Base-by-base conservation (phyloP, 1,139 yeast species). In the Komagataea norvegica region DNA sequence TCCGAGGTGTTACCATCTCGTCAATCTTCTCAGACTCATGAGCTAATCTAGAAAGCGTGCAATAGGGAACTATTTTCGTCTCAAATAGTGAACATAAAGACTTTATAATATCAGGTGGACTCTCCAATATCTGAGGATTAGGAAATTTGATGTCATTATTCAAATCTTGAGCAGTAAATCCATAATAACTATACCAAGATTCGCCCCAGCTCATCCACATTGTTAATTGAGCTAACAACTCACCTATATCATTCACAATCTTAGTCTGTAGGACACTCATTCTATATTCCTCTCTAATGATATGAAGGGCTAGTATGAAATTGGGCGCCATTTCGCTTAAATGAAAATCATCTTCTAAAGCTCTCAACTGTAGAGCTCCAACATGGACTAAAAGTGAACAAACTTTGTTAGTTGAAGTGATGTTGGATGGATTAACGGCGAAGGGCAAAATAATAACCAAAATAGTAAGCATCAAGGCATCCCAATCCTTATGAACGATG, bases 151-250 rank as follows among this genome's bases (percentile, higher is more conserved):
- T 50, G 0, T 49, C 37, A 7, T 45, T 44, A 35, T 65, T 71
- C 13, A 68, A 35, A 1, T 20, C n/a, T 1, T 29, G 35, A 7
- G 15, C 18, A 3, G 40, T 18, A 8, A 32, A 7, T 0, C 59
- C 64, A 52, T 86, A 85, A 52, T 78, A 79, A 3, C 59, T 55
- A 14, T 61, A 56, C 96, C 96, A 88, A 0, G 55, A 43, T 0
- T 67, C 72, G 4, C 80, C 74, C 96, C 96, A 87, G 2, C 83
- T 79, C 74, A 82, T 75, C 79, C 87, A 75, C 9, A 62, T 46
- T 0, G 81, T 71, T 6, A 84, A 50, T 46, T 80, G 85, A 0
- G 79, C 65, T n/a, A 89, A 58, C 9, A 88, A 54, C 1, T 62
- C 31, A 0, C 81, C 78, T 13, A 88, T 51, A 27, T 60, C 58